Percentiles rank a stretch among this genome's conserved stretches.
These are phyloP conservation scores for Globisporangium takayamanum DNA, from an alignment of 352 stramenopile genomes.

Conservation along the genomic window DNA sequence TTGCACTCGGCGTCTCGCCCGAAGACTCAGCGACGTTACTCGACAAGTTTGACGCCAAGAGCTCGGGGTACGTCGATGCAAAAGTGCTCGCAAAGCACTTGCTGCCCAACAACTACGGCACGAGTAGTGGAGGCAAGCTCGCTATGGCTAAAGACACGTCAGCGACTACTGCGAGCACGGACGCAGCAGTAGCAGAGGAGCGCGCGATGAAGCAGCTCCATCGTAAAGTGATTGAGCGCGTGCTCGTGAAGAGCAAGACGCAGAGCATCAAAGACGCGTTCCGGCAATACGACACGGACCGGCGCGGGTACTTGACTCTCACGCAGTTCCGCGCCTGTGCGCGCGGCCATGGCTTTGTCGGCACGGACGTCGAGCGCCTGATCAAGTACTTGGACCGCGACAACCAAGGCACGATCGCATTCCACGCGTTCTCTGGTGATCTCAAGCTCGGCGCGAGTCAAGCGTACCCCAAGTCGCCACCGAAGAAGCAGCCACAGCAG, in stretches of 20 bases:
- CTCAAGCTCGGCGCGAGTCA: constrained; percentile 31
- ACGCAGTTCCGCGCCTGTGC: constrained; percentile 45
- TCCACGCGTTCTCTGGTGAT: constrained; percentile 44
- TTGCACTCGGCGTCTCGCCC: constrained; percentile 21
- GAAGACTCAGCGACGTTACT: constrained; percentile 27
- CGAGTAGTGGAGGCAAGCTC: not conserved
- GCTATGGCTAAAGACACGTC: not conserved
- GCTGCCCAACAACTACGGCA: constrained; percentile 12
- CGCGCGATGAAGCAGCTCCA: constrained; percentile 34
- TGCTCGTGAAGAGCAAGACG: constrained; percentile 42
- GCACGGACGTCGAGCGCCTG: constrained; percentile 39
- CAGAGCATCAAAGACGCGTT: constrained; percentile 65
- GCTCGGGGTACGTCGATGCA: constrained; percentile 13
- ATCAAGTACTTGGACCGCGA: constrained; percentile 34
- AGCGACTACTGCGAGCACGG: not conserved
- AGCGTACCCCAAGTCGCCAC: constrained; percentile 32
- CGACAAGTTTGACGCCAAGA: constrained; percentile 18
- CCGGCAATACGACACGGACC: constrained; percentile 48
- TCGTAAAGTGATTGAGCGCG: constrained; percentile 49
- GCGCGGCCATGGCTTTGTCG: constrained; percentile 48
- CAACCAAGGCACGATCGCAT: constrained; percentile 37
- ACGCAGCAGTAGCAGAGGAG: constrained; percentile 2
- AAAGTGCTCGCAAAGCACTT: constrained; percentile 20
- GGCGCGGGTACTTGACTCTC: constrained; percentile 32
- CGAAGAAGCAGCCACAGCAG: constrained; percentile 30